Evolutionary conservation across 2,329 filamentous ascomycete species (phyloP).

Genomic region (Coleophoma eucalyptorum): DNA sequence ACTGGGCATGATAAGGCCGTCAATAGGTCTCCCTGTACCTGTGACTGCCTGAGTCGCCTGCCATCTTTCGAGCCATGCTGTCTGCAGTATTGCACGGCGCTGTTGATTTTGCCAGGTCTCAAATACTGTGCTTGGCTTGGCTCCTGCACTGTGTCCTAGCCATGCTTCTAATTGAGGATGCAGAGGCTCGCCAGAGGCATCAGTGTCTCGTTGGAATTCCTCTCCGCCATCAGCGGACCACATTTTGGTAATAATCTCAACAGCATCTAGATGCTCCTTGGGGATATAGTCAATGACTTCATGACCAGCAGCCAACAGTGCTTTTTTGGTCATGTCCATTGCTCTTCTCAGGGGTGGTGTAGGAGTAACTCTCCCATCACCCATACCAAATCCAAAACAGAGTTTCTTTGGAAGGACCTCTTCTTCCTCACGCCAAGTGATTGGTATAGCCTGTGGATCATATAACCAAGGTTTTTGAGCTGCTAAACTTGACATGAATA

Average conservation of each 20-base stretch:
- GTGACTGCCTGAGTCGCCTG: constrained; percentile 7
- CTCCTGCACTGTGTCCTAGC: constrained; percentile 11
- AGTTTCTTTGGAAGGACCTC: constrained; percentile 12
- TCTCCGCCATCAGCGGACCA: constrained; percentile 15
- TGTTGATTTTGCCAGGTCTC: constrained; percentile 23
- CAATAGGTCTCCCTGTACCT: constrained; percentile 7
- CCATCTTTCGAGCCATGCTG: constrained; percentile 19
- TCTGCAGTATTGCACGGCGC: constrained; percentile 10
- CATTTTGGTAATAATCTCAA: constrained; percentile 14
- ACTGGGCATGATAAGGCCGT: constrained; percentile 9
- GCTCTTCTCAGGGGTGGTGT: constrained; percentile 14
- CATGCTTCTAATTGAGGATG: constrained; percentile 14
- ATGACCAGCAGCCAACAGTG: constrained; percentile 15
- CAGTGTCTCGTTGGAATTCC: constrained; percentile 16
- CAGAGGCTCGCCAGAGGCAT: constrained; percentile 19
- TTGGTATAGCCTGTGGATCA: not conserved
- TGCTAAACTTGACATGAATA: not conserved
- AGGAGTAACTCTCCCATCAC: constrained; percentile 16
- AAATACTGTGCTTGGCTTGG: constrained; percentile 15
- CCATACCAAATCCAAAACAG: constrained; percentile 17
- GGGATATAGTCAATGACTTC: constrained; percentile 15
- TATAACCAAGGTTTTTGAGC: not conserved
- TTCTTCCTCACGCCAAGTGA: constrained; percentile 4
- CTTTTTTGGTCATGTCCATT: constrained; percentile 17
- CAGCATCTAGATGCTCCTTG: constrained; percentile 10